Evolutionary conservation across 2,329 filamentous ascomycete species (phyloP).

Genomic region (Aureobasidium uvarum): DNA sequence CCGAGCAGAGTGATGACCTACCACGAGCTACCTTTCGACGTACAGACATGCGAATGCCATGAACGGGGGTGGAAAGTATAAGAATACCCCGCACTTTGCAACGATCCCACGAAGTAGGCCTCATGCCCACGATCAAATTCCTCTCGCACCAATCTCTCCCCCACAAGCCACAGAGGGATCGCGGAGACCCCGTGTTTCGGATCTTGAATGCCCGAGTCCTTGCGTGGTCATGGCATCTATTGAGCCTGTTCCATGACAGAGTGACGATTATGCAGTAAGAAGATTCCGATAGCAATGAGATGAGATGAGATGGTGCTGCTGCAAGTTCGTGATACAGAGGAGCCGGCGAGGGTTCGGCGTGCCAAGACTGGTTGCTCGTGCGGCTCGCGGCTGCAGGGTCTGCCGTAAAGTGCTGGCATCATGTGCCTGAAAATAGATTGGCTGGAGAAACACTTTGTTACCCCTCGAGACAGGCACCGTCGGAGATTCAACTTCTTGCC

Average conservation of each 20-base stretch:
- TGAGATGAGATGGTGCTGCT: neutral
- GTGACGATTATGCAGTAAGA: neutral
- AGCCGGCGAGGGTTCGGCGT: neutral
- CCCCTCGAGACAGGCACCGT: conserved; percentile 18
- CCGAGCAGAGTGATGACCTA: neutral
- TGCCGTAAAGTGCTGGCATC: neutral
- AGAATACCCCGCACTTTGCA: neutral
- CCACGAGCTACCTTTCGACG: neutral
- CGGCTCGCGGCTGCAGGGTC: neutral
- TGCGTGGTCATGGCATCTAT: neutral
- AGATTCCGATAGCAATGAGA: neutral
- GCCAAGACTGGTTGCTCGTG: neutral
- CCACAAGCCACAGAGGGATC: neutral
- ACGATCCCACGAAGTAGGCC: neutral
- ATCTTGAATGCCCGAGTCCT: neutral
- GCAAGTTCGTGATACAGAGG: neutral
- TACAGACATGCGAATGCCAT: neutral
- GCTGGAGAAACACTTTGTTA: conserved; percentile 8
- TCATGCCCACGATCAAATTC: neutral
- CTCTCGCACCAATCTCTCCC: neutral
- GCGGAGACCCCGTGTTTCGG: neutral
- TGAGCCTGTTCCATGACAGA: neutral
- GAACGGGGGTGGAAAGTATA: neutral
- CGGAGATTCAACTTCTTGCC: neutral
- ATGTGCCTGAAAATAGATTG: conserved; percentile 21